Conservation (phyloP, 1,284 basidiomycete species). For the Retiboletus flavoniger region DNA sequence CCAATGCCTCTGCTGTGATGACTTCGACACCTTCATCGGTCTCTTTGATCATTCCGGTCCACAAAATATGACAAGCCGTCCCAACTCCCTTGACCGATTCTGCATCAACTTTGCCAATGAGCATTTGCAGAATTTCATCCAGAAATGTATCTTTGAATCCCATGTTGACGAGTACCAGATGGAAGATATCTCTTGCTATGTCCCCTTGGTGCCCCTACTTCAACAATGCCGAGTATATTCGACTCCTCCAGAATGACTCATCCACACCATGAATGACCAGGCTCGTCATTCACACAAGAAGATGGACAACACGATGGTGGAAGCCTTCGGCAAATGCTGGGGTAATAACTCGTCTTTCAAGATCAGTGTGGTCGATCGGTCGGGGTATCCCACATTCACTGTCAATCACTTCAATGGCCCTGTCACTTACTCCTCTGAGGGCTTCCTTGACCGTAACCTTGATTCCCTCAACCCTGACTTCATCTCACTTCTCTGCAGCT, state of each 20-base stretch:
- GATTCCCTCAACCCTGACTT: slow-evolving; percentile 93
- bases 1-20: slow-evolving; percentile 87
- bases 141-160: slow-evolving; percentile 77
- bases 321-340: slow-evolving; percentile 93
- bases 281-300: slow-evolving; percentile 86
- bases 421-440: slow-evolving; percentile 87
- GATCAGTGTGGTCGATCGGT: slow-evolving; percentile 69
- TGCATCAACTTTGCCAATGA: slow-evolving; percentile 53
- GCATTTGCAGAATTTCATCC: slow-evolving; percentile 81
- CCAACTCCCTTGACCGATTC: slow-evolving; percentile 90
- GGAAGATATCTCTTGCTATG: slow-evolving; percentile 75
- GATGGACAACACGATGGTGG: slow-evolving; percentile 94
- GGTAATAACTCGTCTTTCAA: slow-evolving; percentile 91
- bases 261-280: slow-evolving; percentile 98
- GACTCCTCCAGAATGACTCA: slow-evolving; percentile 84
- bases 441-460: slow-evolving; percentile 87
- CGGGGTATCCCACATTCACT: slow-evolving; percentile 84
- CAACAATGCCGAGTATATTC: slow-evolving; percentile 89
- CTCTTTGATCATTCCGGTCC: slow-evolving; percentile 94
- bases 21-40: slow-evolving; percentile 89
- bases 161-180: slow-evolving; percentile 79
- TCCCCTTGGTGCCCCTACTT: slow-evolving; percentile 80
- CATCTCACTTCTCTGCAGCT: slow-evolving; percentile 84
- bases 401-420: slow-evolving; percentile 90
- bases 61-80: slow-evolving; percentile 79